Evolutionary conservation across 495 filamentous ascomycete species (phyloP).

Genomic region (Penicilliopsis zonata): DNA sequence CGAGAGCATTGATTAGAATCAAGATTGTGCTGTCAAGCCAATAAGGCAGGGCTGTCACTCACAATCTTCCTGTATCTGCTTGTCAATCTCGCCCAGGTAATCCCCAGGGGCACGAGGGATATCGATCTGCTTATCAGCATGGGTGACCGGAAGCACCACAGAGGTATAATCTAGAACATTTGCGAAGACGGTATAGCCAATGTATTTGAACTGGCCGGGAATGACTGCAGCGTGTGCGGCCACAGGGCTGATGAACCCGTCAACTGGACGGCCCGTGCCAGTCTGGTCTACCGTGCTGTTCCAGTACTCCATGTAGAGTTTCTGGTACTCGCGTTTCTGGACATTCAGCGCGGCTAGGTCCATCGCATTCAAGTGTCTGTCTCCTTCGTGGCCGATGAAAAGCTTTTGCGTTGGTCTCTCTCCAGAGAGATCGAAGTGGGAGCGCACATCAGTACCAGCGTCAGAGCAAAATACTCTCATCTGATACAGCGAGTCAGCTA

Average conservation of each 20-base stretch:
- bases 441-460: conserved; percentile 36
- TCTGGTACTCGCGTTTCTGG: conserved; percentile 45
- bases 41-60: conserved; percentile 16
- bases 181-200: conserved; percentile 40
- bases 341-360: conserved; percentile 44
- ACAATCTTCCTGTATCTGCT: conserved; percentile 36
- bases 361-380: conserved; percentile 24
- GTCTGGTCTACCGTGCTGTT: conserved; percentile 43
- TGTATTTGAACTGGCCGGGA: conserved; percentile 31
- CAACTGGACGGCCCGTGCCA: conserved; percentile 44
- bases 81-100: conserved; percentile 30
- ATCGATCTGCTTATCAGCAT: conserved; percentile 42
- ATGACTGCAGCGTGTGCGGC: conserved; percentile 37
- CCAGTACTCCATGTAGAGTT: conserved; percentile 61
- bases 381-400: conserved; percentile 5
- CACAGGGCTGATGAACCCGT: conserved; percentile 37
- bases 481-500: conserved; percentile 4
- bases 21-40: background rate
- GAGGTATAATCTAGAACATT: conserved; percentile 48
- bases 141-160: conserved; percentile 46
- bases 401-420: conserved; percentile 36
- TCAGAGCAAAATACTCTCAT: conserved; percentile 26
- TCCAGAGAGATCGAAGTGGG: conserved; percentile 41
- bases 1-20: conserved; percentile 2
- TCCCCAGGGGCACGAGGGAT: conserved; percentile 18